These are phyloP conservation scores for Fusarium xylarioides DNA, from an alignment of 2,329 filamentous ascomycete species.

Conservation along the genomic window DNA sequence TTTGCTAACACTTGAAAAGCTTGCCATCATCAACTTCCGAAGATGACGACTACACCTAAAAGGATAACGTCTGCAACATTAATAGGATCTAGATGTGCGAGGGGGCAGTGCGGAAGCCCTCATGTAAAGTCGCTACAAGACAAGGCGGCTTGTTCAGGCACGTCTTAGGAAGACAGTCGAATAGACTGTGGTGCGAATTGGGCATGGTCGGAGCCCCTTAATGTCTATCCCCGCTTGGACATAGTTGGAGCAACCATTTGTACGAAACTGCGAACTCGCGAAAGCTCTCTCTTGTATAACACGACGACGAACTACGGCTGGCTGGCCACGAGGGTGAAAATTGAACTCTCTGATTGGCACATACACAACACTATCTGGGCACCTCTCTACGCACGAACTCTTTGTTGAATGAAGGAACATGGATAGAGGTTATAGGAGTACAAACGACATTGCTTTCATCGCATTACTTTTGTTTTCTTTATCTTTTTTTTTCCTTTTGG, in stretches of 20 bases:
- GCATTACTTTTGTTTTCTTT: slow-evolving; percentile 22
- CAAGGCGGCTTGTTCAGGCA: background rate
- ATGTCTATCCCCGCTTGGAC: slow-evolving; percentile 32
- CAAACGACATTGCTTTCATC: slow-evolving; percentile 26
- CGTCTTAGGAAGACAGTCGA: slow-evolving; percentile 4
- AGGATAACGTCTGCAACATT: background rate
- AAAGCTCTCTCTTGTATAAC: slow-evolving; percentile 40
- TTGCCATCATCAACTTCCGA: slow-evolving; percentile 62
- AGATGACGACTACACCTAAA: slow-evolving; percentile 38
- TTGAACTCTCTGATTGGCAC: slow-evolving; percentile 32
- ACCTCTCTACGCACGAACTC: slow-evolving; percentile 34
- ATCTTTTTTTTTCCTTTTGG: slow-evolving; percentile 5
- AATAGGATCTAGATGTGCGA: background rate
- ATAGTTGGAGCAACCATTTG: background rate
- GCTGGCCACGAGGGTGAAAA: slow-evolving; percentile 29
- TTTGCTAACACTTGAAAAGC: slow-evolving; percentile 45
- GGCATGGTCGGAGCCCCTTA: slow-evolving; percentile 13
- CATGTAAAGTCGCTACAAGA: background rate
- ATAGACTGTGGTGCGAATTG: slow-evolving; percentile 3
- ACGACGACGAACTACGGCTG: slow-evolving; percentile 37
- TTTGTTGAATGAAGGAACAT: slow-evolving; percentile 38
- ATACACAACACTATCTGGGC: slow-evolving; percentile 23
- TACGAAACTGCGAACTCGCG: slow-evolving; percentile 6
- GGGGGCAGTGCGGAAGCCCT: background rate
- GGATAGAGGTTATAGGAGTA: slow-evolving; percentile 44